These are phyloP conservation scores for Sparassis latifolia DNA, from an alignment of 1,284 basidiomycete genomes.

Conservation along the genomic window DNA sequence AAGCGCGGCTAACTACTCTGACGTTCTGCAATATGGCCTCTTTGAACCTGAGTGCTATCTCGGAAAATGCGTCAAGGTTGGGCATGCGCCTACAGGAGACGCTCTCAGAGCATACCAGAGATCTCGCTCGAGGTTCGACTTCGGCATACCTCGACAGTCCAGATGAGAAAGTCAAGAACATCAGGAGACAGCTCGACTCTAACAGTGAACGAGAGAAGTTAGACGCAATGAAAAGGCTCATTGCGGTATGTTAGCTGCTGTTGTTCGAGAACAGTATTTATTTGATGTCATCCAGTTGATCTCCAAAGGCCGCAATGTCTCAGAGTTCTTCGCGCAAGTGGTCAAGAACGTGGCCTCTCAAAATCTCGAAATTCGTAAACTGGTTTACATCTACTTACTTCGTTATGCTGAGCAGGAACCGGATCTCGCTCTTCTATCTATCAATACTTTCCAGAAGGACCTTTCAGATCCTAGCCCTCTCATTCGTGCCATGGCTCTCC, in stretches of 20 bases:
- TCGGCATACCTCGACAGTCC: constrained; percentile 58
- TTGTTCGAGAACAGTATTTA: constrained; percentile 2
- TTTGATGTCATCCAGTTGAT: constrained; percentile 59
- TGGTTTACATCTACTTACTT: constrained; percentile 96
- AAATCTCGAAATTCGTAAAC: constrained; percentile 91
- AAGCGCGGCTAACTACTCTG: not conserved
- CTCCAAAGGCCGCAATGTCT: constrained; percentile 88
- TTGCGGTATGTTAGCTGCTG: constrained; percentile 59
- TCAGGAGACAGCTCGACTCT: constrained; percentile 81
- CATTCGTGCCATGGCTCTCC: constrained; percentile 88
- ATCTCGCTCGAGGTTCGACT: constrained; percentile 50
- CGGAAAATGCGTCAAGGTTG: constrained; percentile 75
- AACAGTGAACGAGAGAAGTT: constrained; percentile 83
- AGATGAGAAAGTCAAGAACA: constrained; percentile 72
- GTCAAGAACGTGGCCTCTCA: constrained; percentile 90
- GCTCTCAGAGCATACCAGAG: constrained; percentile 71
- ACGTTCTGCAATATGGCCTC: constrained; percentile 32
- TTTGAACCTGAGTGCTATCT: constrained; percentile 60
- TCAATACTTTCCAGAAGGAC: constrained; percentile 99
- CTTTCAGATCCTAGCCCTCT: constrained; percentile 88
- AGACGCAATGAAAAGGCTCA: constrained; percentile 89
- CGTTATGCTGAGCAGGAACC: constrained; percentile 91
- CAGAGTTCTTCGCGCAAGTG: constrained; percentile 89
- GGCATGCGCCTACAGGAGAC: constrained; percentile 76
- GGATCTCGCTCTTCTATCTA: constrained; percentile 91